Conservation (phyloP, 1,139 yeast genomes). For the Pichia sp. region DNA sequence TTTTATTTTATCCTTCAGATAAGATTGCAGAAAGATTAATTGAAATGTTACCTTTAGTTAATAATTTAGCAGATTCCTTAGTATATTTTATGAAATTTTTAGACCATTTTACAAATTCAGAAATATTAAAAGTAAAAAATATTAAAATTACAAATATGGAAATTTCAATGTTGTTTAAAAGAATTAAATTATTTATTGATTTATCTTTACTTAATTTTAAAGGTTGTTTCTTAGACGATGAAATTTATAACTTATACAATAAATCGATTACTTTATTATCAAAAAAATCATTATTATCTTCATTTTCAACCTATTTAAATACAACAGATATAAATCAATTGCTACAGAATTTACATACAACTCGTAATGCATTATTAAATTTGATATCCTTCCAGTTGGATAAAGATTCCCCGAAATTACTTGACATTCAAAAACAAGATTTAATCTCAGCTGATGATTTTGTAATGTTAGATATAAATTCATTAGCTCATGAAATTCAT, state of each 20-base stretch:
- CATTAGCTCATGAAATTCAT: constrained; percentile 51
- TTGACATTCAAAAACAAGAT: not conserved
- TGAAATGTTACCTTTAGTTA: constrained; percentile 58
- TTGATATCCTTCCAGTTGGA: constrained; percentile 18
- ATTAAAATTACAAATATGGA: constrained; percentile 12
- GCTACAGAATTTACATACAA: not conserved
- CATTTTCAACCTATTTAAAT: not conserved
- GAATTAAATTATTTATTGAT: constrained; percentile 42
- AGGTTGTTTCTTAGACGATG: constrained; percentile 48
- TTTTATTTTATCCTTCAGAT: constrained; percentile 44
- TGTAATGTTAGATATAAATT: constrained; percentile 42
- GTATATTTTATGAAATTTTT: constrained; percentile 34
- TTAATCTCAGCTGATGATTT: constrained; percentile 31
- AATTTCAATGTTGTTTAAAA: constrained; percentile 31
- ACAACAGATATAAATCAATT: not conserved
- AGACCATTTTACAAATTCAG: constrained; percentile 11
- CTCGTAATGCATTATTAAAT: constrained; percentile 33
- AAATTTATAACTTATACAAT: constrained; percentile 39
- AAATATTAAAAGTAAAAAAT: constrained; percentile 1
- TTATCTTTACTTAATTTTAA: constrained; percentile 42
- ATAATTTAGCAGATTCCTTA: constrained; percentile 50
- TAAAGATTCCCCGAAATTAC: not conserved
- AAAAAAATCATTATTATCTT: not conserved
- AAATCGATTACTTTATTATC: constrained; percentile 40
- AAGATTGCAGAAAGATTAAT: constrained; percentile 33